Percentiles rank a stretch among this genome's conserved stretches.
Conservation (phyloP, 768 basidiomycete genomes). For the Termitomyces sp. region DNA sequence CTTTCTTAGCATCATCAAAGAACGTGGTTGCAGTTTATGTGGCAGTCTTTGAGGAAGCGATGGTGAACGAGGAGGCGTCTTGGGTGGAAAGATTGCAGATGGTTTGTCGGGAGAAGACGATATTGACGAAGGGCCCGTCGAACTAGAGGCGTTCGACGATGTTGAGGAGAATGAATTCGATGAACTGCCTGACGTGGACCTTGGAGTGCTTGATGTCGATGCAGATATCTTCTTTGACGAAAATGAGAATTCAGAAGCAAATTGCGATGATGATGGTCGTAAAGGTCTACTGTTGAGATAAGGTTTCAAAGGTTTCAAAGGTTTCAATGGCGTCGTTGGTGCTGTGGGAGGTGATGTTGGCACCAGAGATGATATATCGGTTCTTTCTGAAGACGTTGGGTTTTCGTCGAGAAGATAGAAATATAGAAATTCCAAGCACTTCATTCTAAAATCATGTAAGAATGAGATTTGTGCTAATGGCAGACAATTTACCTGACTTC, state of each 20-base stretch:
- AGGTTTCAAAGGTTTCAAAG: slow-evolving; percentile 33
- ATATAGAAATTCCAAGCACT: slow-evolving; percentile 92
- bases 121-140: slow-evolving; percentile 29
- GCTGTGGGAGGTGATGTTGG: slow-evolving; percentile 26
- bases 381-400: slow-evolving; percentile 17
- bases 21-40: slow-evolving; percentile 31
- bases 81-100: slow-evolving; percentile 18
- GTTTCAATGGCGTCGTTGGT: slow-evolving; percentile 34
- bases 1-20: slow-evolving; percentile 60
- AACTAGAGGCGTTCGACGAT: slow-evolving; percentile 36
- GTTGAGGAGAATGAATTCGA: slow-evolving; percentile 35
- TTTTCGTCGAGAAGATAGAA: slow-evolving; percentile 91
- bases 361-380: slow-evolving; percentile 10
- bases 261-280: slow-evolving; percentile 32
- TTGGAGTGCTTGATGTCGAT: slow-evolving; percentile 23
- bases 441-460: slow-evolving; percentile 57
- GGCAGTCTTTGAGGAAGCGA: slow-evolving; percentile 19
- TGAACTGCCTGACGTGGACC: slow-evolving; percentile 39
- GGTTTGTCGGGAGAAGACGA: slow-evolving; percentile 41
- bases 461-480: background rate
- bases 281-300: slow-evolving; percentile 30
- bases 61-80: slow-evolving; percentile 21
- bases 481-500: slow-evolving; percentile 65
- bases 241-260: slow-evolving; percentile 31
- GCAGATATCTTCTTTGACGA: slow-evolving; percentile 10